Conservation (phyloP, 2,329 filamentous ascomycete genomes). For the Colletotrichum camelliae region DNA sequence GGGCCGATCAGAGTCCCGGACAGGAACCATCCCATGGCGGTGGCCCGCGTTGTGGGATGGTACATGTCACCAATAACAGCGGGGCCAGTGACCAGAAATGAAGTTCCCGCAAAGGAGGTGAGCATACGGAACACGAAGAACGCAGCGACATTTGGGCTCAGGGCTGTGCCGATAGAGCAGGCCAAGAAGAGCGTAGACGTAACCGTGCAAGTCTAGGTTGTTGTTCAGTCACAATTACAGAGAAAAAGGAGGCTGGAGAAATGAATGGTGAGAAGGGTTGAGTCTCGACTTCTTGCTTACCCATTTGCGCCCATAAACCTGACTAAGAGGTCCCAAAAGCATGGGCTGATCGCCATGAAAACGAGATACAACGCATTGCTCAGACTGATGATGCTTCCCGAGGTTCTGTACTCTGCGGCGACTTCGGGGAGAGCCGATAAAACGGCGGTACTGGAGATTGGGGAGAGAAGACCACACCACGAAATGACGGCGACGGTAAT, state of each 20-base stretch:
- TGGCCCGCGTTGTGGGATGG: conserved; percentile 66
- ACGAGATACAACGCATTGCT: conserved; percentile 75
- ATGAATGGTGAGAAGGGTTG: neutral
- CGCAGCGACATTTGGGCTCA: conserved; percentile 67
- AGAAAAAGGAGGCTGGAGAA: neutral
- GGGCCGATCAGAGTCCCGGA: conserved; percentile 71
- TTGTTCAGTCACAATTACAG: neutral
- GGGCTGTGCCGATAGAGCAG: conserved; percentile 69
- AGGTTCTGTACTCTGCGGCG: conserved; percentile 67
- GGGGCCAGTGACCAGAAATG: conserved; percentile 70
- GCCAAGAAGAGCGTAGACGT: conserved; percentile 56
- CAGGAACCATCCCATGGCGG: conserved; percentile 71
- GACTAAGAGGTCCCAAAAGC: conserved; percentile 70
- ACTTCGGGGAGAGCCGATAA: conserved; percentile 78
- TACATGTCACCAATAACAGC: conserved; percentile 65
- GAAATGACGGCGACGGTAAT: conserved; percentile 73
- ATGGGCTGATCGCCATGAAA: conserved; percentile 71
- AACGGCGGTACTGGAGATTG: conserved; percentile 76
- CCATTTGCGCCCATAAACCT: conserved; percentile 59
- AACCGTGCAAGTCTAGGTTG: conserved; percentile 20
- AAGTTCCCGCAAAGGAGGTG: conserved; percentile 74
- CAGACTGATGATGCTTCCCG: conserved; percentile 66
- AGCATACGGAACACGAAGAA: conserved; percentile 75
- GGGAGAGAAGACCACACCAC: conserved; percentile 78
- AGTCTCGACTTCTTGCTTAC: conserved; percentile 30